Conservation (phyloP, 164 flowering plant species). For the Chimonanthus salicifolius region DNA sequence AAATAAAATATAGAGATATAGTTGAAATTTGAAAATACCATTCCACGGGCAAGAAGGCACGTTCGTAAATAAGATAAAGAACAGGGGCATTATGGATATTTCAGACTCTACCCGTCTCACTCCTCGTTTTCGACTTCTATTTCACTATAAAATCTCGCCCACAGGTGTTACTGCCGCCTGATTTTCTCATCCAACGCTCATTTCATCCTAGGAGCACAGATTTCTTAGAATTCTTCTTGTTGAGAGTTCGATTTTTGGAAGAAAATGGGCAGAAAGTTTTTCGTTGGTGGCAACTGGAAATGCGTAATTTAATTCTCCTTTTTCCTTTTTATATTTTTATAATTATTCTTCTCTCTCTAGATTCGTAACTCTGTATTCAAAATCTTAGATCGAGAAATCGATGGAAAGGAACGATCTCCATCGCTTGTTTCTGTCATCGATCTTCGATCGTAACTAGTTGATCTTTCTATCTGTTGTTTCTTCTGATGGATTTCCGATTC, state of each 20-base stretch:
- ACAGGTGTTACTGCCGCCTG: not conserved
- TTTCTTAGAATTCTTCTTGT: no score
- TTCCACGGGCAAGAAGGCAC: not conserved
- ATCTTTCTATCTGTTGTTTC: not conserved
- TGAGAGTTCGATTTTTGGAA: not conserved
- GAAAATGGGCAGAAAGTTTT: conserved; percentile 68
- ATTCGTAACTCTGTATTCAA: not conserved
- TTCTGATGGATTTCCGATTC: not conserved
- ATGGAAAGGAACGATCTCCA: not conserved
- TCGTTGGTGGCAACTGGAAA: conserved; percentile 98
- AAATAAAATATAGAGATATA: no score
- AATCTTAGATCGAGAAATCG: not conserved
- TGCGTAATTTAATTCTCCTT: conserved; percentile 36
- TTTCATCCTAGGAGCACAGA: not conserved
- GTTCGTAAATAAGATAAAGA: not conserved
- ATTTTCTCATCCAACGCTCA: not conserved
- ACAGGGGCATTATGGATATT: not conserved
- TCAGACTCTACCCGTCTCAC: not conserved
- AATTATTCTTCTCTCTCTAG: not conserved
- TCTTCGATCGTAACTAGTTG: not conserved
- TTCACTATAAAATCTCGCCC: not conserved
- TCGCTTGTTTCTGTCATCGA: not conserved
- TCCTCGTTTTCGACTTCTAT: not conserved
- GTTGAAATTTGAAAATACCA: no score
- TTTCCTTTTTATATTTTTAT: not conserved